phyloP scores from a whole-genome alignment of 2,329 filamentous ascomycete species.

The Aspergillus neotritici region DNA sequence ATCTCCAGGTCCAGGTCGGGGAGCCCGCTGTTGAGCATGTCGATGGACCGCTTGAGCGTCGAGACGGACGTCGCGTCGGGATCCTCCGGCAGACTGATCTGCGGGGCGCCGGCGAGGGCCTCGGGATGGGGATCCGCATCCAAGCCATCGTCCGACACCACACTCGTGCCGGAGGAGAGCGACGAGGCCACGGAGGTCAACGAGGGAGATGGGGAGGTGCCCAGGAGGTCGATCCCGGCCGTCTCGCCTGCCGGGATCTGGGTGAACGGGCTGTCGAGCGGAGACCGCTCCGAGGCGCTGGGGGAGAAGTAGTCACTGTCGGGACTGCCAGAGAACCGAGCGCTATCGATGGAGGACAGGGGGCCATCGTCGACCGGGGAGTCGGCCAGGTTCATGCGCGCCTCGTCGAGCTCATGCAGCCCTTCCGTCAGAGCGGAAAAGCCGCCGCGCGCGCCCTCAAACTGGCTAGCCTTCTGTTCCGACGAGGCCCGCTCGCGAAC shows the following conservation, averaged over 20 bases:
- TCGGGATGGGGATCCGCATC: conserved; percentile 21
- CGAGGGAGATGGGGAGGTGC: conserved; percentile 40
- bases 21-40: conserved; percentile 36
- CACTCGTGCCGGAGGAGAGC: conserved; percentile 39
- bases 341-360: conserved; percentile 25
- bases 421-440: conserved; percentile 38
- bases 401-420: conserved; percentile 34
- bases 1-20: conserved; percentile 33
- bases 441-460: conserved; percentile 23
- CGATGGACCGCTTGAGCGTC: conserved; percentile 35
- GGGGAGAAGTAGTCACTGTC: conserved; percentile 34
- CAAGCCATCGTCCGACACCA: conserved; percentile 27
- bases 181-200: conserved; percentile 38
- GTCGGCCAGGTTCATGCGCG: conserved; percentile 23
- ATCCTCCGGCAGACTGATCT: conserved; percentile 29
- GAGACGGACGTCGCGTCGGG: conserved; percentile 24
- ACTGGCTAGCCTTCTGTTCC: conserved; percentile 30
- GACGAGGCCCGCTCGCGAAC: conserved; percentile 55
- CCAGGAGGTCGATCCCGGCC: conserved; percentile 33
- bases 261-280: conserved; percentile 16
- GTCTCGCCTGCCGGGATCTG: conserved; percentile 28
- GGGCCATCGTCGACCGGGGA: conserved; percentile 29
- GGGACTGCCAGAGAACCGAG: conserved; percentile 27
- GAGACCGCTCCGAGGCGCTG: conserved; percentile 18
- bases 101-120: conserved; percentile 19